Evolutionary conservation across 1,284 basidiomycete species (phyloP).

Genomic region (Leccinum ponderosum): DNA sequence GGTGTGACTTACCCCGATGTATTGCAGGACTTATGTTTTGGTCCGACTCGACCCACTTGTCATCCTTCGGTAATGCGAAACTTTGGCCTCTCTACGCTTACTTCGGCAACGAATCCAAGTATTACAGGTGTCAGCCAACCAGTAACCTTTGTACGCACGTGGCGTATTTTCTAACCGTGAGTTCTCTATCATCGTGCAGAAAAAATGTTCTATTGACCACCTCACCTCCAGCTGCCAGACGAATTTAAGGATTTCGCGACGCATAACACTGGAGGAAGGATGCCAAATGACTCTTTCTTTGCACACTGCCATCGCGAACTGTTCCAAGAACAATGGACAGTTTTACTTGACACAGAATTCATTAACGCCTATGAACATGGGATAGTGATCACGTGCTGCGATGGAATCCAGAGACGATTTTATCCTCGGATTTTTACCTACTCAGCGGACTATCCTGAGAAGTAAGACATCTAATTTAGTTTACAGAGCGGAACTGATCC

Average conservation of each 20-base stretch:
- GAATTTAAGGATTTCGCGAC: background rate
- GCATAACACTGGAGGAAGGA: background rate
- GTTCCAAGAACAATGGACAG: background rate
- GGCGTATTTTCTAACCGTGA: background rate
- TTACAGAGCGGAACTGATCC: background rate
- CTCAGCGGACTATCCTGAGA: background rate
- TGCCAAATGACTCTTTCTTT: background rate
- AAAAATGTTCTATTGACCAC: background rate
- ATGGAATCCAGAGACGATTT: background rate
- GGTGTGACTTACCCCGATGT: background rate
- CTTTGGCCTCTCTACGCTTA: background rate
- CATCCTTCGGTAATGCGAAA: background rate
- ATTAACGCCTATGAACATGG: background rate
- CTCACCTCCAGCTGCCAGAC: background rate
- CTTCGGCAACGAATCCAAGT: background rate
- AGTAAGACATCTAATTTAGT: background rate
- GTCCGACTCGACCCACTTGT: background rate
- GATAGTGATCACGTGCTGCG: background rate
- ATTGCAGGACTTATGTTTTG: background rate
- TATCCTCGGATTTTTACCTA: background rate
- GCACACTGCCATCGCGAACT: background rate
- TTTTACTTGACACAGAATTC: background rate
- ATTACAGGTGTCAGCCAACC: background rate
- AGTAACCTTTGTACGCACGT: background rate
- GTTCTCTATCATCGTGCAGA: background rate